Evolutionary conservation across 1,284 basidiomycete species (phyloP).

Genomic region (Laetiporus sulphureus): DNA sequence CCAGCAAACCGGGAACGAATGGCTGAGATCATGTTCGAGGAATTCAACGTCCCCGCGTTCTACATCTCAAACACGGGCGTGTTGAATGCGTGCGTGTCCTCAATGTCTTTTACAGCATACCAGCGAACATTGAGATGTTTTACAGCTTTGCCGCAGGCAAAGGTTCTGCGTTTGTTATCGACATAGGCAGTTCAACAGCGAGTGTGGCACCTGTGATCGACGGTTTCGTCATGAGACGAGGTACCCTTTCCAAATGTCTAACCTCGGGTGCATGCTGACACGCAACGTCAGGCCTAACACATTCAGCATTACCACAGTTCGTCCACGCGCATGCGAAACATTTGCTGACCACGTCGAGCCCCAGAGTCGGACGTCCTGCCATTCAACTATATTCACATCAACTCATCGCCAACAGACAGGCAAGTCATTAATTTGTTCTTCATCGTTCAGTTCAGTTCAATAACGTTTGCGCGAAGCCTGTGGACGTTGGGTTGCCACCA

Average conservation of each 20-base stretch:
- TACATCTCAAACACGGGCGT: conserved; percentile 98
- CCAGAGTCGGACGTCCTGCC: conserved; percentile 40
- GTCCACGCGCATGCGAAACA: conserved; percentile 72
- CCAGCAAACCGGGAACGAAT: conserved; percentile 84
- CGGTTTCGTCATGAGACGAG: conserved; percentile 96
- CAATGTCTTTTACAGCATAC: too few species aligned
- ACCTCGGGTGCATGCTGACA: background rate
- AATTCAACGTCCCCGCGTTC: conserved; percentile 91
- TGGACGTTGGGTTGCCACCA: conserved; percentile 53
- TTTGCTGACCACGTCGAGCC: conserved; percentile 45
- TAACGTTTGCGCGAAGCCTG: conserved; percentile 40
- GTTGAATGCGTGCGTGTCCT: conserved; percentile 76
- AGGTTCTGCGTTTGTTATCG: conserved; percentile 92
- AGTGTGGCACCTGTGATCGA: conserved; percentile 96
- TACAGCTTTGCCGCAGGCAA: conserved; percentile 91
- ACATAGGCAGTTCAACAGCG: conserved; percentile 84
- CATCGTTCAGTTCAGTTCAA: background rate
- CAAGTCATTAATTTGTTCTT: too few species aligned
- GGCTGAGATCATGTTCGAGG: conserved; percentile 97
- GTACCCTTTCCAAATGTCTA: conserved; percentile 29
- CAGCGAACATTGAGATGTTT: background rate
- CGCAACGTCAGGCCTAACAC: conserved; percentile 64
- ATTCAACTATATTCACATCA: conserved; percentile 79
- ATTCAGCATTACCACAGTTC: conserved; percentile 68
- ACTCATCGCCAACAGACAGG: conserved; percentile 77